A percentile compares a stretch with the other conserved stretches of the same genome.
Conservation (phyloP, 2,329 filamentous ascomycete species). For the Leptodontidium sp. region DNA sequence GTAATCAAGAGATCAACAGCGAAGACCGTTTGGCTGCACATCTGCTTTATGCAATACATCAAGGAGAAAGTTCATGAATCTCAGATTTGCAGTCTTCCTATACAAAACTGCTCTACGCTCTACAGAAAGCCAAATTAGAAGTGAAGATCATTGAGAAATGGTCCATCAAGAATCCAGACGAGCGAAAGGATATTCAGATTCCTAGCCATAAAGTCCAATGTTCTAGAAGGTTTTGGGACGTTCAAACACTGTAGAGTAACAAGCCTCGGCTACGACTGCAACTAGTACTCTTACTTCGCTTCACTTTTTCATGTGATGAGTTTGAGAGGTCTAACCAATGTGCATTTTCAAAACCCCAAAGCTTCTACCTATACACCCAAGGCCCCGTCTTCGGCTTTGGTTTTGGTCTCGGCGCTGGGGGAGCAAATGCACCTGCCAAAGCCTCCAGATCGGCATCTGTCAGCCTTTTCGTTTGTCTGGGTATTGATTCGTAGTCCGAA, state of each 20-base stretch:
- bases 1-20: constrained; percentile 39
- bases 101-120: too few relatives aligned
- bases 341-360: not conserved
- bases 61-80: constrained; percentile 38
- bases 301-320: not conserved
- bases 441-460: not conserved
- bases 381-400: not conserved
- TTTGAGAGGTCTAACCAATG: too few relatives aligned
- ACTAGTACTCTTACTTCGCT: too few relatives aligned
- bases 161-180: constrained; percentile 52
- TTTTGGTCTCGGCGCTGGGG: not conserved
- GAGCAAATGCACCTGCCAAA: constrained; percentile 3
- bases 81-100: too few relatives aligned
- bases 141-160: constrained; percentile 41
- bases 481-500: not conserved
- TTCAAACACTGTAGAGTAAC: too few relatives aligned
- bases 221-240: not conserved
- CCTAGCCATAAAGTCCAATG: constrained; percentile 50
- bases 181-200: constrained; percentile 54
- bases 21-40: constrained; percentile 52
- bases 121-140: too few relatives aligned
- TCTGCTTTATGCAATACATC: too few relatives aligned
- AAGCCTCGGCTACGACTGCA: too few relatives aligned
- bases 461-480: not conserved
- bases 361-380: not conserved